A percentile compares a stretch with the other conserved stretches of the same genome.
Evolutionary conservation across 2,329 filamentous ascomycete species (phyloP).

Genomic region (Claviceps sp.): DNA sequence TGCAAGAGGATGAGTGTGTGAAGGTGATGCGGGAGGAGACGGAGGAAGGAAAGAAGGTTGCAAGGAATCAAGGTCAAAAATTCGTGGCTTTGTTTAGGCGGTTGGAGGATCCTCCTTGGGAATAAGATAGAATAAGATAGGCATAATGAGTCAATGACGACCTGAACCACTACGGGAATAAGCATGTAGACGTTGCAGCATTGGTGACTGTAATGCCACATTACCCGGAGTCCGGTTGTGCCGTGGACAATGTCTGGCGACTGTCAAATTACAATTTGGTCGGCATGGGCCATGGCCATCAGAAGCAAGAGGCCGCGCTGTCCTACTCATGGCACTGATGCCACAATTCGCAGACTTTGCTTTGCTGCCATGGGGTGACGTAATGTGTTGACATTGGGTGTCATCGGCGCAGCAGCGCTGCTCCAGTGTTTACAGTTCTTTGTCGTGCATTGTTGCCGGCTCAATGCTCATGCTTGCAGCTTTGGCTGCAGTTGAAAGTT

Average conservation of each 20-base stretch:
- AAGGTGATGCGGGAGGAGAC: constrained; percentile 68
- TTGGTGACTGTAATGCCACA: neutral
- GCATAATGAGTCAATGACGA: too few species aligned
- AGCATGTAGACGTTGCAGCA: neutral
- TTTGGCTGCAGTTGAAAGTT: neutral
- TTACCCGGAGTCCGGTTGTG: neutral
- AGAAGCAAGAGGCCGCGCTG: neutral
- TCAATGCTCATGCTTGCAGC: too few species aligned
- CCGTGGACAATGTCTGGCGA: neutral
- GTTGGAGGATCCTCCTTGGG: constrained; percentile 68
- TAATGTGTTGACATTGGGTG: neutral
- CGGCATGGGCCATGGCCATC: too few species aligned
- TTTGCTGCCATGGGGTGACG: neutral
- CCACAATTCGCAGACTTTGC: neutral
- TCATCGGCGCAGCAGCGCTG: neutral
- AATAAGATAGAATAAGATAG: constrained; percentile 19
- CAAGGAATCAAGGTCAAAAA: constrained; percentile 78
- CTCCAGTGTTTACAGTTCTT: neutral
- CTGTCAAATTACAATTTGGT: too few species aligned
- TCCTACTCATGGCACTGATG: neutral
- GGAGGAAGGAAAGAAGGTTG: constrained; percentile 95
- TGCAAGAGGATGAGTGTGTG: constrained; percentile 57
- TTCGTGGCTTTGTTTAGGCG: constrained; percentile 82
- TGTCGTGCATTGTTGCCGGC: neutral
- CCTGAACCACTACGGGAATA: neutral